Evolutionary conservation across 1,284 basidiomycete species (phyloP).

Genomic region (Trichosporon coremiiforme): DNA sequence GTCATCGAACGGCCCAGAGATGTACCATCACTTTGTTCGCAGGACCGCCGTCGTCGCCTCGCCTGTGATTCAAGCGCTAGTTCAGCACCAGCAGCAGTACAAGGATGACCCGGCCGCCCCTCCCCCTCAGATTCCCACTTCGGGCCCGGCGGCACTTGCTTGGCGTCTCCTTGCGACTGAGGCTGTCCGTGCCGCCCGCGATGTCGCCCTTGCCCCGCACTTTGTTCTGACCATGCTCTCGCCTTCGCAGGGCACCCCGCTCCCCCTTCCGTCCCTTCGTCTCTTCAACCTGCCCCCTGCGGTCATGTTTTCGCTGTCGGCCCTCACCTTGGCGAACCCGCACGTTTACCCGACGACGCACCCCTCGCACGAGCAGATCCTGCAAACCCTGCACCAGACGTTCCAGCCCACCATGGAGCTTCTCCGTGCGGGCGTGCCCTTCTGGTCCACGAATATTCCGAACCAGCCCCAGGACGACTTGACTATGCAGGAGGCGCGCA

Average conservation of each 20-base stretch:
- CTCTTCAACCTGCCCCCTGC: conserved; percentile 50
- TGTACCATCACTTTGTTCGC: conserved; percentile 92
- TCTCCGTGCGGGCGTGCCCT: conserved; percentile 44
- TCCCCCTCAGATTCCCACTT: conserved; percentile 47
- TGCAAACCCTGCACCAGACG: conserved; percentile 46
- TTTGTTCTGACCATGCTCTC: conserved; percentile 55
- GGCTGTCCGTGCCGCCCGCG: conserved; percentile 51
- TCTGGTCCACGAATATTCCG: conserved; percentile 49
- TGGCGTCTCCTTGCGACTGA: conserved; percentile 55
- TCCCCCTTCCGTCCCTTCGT: conserved; percentile 51
- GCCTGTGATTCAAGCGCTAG: conserved; percentile 52
- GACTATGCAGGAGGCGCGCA: conserved; percentile 51
- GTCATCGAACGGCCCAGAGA: conserved; percentile 90
- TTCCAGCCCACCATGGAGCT: conserved; percentile 49
- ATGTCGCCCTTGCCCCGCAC: conserved; percentile 54
- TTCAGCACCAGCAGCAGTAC: conserved; percentile 49
- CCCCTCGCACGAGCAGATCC: conserved; percentile 43
- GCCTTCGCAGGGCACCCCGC: conserved; percentile 46
- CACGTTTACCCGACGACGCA: conserved; percentile 48
- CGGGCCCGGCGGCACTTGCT: conserved; percentile 46
- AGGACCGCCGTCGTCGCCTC: conserved; percentile 76
- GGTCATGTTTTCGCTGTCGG: conserved; percentile 50
- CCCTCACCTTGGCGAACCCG: conserved; percentile 52
- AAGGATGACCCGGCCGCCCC: conserved; percentile 50
- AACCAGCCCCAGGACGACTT: conserved; percentile 48